These are phyloP conservation scores for Oropetium thomaeum DNA, from an alignment of 176 grass and related monocot species.

Conservation along the genomic window DNA sequence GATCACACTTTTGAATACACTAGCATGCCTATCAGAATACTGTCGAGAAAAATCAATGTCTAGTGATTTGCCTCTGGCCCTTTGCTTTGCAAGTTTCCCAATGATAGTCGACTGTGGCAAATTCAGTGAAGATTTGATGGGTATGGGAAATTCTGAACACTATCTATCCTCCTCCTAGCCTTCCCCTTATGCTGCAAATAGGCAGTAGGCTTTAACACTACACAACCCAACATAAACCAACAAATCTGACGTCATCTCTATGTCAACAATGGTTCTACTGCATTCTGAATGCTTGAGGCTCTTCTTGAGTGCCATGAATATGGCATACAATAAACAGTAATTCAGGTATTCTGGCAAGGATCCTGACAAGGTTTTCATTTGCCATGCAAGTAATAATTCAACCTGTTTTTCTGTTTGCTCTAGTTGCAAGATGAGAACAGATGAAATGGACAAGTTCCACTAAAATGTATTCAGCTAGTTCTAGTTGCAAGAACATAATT, in stretches of 20 bases:
- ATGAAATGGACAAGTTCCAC: background rate
- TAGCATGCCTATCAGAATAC: background rate
- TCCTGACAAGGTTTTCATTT: background rate
- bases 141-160: background rate
- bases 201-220: background rate
- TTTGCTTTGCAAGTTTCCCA: background rate
- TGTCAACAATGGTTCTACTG: background rate
- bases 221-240: background rate
- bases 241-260: background rate
- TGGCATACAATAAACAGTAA: background rate
- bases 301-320: background rate
- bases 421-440: background rate
- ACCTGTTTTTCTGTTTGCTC: no score
- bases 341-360: slow-evolving; percentile 5
- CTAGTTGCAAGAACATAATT: background rate
- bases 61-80: background rate
- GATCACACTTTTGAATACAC: background rate
- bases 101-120: background rate
- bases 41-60: background rate
- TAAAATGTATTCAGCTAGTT: background rate
- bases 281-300: background rate
- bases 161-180: background rate
- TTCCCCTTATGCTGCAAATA: background rate
- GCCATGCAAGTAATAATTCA: background rate
- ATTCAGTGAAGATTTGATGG: background rate